phyloP scores from a whole-genome alignment of 768 basidiomycete species.

The Fibroporia radiculosa region DNA sequence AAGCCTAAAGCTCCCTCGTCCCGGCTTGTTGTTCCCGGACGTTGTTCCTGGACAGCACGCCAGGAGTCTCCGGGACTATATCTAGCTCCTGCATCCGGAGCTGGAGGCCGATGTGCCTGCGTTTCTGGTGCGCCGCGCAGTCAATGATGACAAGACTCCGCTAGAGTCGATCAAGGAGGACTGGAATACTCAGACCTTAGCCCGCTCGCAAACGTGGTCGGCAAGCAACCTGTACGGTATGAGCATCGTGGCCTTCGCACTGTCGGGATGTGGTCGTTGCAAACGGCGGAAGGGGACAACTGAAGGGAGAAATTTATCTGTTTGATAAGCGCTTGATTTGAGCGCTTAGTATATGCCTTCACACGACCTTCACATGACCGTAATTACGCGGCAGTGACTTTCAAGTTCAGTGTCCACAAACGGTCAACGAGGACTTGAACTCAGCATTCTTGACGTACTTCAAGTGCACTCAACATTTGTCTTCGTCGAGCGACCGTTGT shows the following conservation, averaged over 20 bases:
- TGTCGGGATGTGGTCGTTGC: too few species aligned
- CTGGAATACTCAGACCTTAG: conserved; percentile 12
- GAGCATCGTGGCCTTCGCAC: conserved; percentile 11
- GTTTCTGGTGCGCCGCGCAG: conserved; percentile 8
- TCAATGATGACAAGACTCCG: conserved; percentile 1
- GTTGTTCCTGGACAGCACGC: not conserved
- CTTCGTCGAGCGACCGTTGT: too few species aligned
- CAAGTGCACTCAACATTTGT: too few species aligned
- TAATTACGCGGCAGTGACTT: too few species aligned
- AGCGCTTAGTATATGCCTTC: too few species aligned
- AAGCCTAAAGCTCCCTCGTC: not conserved
- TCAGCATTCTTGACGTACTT: too few species aligned
- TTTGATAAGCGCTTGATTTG: too few species aligned
- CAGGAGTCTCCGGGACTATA: not conserved
- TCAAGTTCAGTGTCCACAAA: too few species aligned
- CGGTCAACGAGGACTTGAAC: too few species aligned
- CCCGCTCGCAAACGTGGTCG: conserved; percentile 9
- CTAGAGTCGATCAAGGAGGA: conserved; percentile 5
- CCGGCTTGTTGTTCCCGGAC: not conserved
- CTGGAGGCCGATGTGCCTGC: not conserved
- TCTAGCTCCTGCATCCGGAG: not conserved
- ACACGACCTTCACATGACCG: too few species aligned
- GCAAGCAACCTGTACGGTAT: conserved; percentile 7
- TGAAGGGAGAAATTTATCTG: too few species aligned
- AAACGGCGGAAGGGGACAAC: too few species aligned